These are phyloP conservation scores for Boletus eberwhitei DNA, from an alignment of 768 basidiomycete species.

Conservation along the genomic window DNA sequence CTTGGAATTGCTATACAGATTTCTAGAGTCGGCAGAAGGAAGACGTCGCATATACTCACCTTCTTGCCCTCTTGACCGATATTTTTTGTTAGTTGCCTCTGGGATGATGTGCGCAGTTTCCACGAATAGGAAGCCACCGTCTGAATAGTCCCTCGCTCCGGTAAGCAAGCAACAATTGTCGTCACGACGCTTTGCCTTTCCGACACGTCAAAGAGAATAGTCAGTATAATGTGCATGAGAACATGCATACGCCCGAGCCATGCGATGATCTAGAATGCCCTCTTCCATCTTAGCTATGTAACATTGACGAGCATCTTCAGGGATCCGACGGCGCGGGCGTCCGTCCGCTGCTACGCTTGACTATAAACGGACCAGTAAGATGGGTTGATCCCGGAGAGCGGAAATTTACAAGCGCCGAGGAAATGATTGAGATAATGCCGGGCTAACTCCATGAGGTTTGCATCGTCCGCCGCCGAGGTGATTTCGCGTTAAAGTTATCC, in stretches of 20 bases:
- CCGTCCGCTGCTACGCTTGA: not conserved
- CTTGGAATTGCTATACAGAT: no score
- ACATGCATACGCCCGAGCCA: not conserved
- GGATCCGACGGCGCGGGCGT: not conserved
- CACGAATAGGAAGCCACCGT: not conserved
- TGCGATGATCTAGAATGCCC: not conserved
- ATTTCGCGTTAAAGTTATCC: slow-evolving; percentile 2
- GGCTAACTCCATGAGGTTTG: not conserved
- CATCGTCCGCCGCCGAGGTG: not conserved
- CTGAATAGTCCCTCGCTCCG: not conserved
- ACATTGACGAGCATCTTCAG: not conserved
- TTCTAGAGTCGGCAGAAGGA: no score
- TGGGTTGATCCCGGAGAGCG: no score
- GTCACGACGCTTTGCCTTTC: slow-evolving; percentile 1
- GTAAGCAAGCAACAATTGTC: not conserved
- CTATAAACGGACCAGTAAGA: not conserved
- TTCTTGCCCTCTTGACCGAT: not conserved
- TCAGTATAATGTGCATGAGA: not conserved
- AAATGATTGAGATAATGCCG: not conserved
- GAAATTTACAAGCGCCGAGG: not conserved
- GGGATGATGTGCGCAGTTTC: slow-evolving; percentile 1
- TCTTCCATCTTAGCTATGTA: not conserved
- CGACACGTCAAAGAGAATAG: not conserved
- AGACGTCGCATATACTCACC: not conserved
- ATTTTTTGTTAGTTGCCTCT: not conserved